phyloP scores from a whole-genome alignment of 2,329 filamentous ascomycete species.

The Lasiodiplodia sp. region DNA sequence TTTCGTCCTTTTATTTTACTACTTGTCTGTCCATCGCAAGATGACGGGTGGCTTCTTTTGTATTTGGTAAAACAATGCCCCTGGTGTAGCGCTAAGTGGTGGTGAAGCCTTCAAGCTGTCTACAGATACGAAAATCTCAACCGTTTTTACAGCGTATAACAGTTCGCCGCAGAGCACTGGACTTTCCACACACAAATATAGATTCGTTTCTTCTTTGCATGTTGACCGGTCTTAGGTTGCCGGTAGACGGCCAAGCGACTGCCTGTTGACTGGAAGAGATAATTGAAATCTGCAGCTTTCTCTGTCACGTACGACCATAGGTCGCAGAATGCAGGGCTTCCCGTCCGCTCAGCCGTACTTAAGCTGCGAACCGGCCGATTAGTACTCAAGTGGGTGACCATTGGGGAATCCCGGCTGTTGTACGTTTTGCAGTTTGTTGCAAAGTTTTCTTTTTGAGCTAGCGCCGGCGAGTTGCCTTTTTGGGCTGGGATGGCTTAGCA shows the following conservation, averaged over 20 bases:
- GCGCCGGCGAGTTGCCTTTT: not conserved
- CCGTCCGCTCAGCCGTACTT: conserved; percentile 2
- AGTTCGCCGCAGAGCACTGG: too few relatives aligned
- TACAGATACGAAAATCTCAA: too few relatives aligned
- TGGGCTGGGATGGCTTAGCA: not conserved
- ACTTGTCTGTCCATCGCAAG: too few relatives aligned
- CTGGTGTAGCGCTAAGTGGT: too few relatives aligned
- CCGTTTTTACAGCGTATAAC: too few relatives aligned
- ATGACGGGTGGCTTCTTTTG: too few relatives aligned
- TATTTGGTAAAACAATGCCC: too few relatives aligned
- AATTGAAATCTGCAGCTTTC: not conserved
- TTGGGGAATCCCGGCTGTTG: conserved; percentile 11
- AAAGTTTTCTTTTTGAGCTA: conserved; percentile 37
- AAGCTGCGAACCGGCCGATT: conserved; percentile 13
- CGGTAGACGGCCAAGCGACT: not conserved
- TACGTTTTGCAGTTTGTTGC: not conserved
- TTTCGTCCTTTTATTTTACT: not conserved
- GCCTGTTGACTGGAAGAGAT: not conserved
- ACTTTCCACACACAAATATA: too few relatives aligned
- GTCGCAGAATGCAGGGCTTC: conserved; percentile 5
- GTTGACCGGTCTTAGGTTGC: not conserved
- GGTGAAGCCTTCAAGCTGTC: too few relatives aligned
- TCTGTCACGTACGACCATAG: conserved; percentile 4
- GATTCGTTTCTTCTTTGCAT: too few relatives aligned
- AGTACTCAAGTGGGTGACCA: conserved; percentile 9